Base-by-base conservation (phyloP, 1,139 yeast species). In the Hanseniaspora gamundiae region DNA sequence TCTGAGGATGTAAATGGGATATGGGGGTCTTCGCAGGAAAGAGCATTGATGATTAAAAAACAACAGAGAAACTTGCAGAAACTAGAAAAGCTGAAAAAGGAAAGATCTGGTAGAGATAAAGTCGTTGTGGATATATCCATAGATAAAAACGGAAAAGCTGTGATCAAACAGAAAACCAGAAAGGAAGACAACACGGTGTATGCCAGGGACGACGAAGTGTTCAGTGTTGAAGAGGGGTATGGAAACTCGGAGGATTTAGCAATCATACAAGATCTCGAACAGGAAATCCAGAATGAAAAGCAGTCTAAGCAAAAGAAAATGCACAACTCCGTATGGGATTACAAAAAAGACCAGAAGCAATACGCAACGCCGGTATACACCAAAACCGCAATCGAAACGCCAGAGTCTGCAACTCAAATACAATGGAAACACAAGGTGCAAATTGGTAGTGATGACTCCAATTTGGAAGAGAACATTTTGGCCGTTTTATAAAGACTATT, bases 11-110 rank as follows among this genome's bases (percentile, higher is more conserved):
- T 87, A 1, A 81, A 80, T 56, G 93, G 82, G 42, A 49, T 72
- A 40, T 93, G 98, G 98, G 79, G 94, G 0, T 76, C 85, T 4
- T 91, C 96, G 2, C 71, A 80, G 42, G 97, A 93, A 56, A 75
- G 93, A 52, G 97, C 96, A 0, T 68, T 86, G 46, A 72, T 73
- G 52, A 68, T 91, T 52, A 86, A 87, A 59, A 76, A 76, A 51
- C 95, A 87, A 57, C 96, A 88, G 56, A 73, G 80, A 46, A 80
- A 77, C 51, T 59, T 80, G 47, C 66, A 84, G 7, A 76, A 76
- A 52, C 70, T 77, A 56, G 81, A 80, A 45, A 76, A 74, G 42
- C 63, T 68, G 36, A 80, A 78, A 41, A 68, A 67, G 45, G 73
- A 71, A 20, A 66, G 88, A 38, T 59, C 71, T 1, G 96, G 95